Conservation (phyloP, 2,329 filamentous ascomycete genomes). For the Plenodomus tracheiphilus region DNA sequence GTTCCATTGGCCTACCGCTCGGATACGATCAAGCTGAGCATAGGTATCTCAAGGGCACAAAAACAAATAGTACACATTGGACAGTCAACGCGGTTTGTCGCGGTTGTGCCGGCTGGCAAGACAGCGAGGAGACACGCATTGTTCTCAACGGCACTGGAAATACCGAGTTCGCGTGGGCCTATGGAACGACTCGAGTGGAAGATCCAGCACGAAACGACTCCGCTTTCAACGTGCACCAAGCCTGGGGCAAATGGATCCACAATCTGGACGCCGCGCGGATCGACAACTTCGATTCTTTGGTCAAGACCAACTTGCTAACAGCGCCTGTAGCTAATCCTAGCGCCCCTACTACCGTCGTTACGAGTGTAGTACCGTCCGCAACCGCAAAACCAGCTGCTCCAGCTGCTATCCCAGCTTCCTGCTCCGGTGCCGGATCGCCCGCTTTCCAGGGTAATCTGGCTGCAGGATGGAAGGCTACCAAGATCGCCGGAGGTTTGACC, state of each 20-base stretch:
- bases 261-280: constrained; percentile 37
- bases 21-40: constrained; percentile 35
- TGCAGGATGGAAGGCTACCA: constrained; percentile 39
- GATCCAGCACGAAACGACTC: constrained; percentile 35
- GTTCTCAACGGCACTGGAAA: constrained; percentile 30
- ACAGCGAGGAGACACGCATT: constrained; percentile 32
- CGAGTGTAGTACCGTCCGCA: constrained; percentile 20
- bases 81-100: constrained; percentile 35
- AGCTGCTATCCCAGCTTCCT: constrained; percentile 35
- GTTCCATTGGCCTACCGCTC: constrained; percentile 30
- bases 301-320: constrained; percentile 36
- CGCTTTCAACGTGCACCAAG: constrained; percentile 37
- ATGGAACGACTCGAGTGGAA: constrained; percentile 30
- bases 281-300: constrained; percentile 34
- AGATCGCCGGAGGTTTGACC: constrained; percentile 34
- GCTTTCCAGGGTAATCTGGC: constrained; percentile 28
- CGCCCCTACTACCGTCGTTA: constrained; percentile 24
- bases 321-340: constrained; percentile 23
- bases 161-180: constrained; percentile 38
- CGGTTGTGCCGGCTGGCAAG: constrained; percentile 37
- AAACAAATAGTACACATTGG: constrained; percentile 38
- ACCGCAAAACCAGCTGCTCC: constrained; percentile 17
- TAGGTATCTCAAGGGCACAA: constrained; percentile 33
- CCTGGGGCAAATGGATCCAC: constrained; percentile 38
- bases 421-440: constrained; percentile 32